Evolutionary conservation across 2,329 filamentous ascomycete genomes (phyloP), one percentile per base, ranked within the genome.

Genomic region (Penicillium rolfsii): DNA sequence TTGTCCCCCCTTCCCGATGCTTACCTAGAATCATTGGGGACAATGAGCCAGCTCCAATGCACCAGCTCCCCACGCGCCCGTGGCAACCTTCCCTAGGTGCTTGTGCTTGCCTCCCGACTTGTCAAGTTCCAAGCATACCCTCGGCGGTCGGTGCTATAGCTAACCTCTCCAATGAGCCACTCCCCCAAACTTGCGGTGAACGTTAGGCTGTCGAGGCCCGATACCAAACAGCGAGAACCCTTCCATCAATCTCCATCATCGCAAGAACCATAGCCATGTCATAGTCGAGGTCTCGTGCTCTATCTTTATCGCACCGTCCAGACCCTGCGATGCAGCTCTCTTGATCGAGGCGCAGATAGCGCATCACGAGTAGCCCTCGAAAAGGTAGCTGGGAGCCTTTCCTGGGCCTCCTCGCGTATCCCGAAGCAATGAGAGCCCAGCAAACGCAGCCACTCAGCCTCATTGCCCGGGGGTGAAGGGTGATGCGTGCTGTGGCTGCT

Each of bases 371-470:
- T 28, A 8, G 30, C 57, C 16, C 43, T 16, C 14, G 45, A 4
- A 5, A 3, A 4, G 52, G 30, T 2, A 33, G 30, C 30, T 33
- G 30, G 30, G 30, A 33, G 30, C 30, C 16, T 48, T 48, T 30
- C 61, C 19, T 65, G 56, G 58, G 38, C 45, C 26, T 22, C 55
- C 59, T 61, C 33, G 46, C 54, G 55, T 50, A 49, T n/a, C 45
- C 5, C 9, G 5, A 5, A 40, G 33, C 30, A 41, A 30, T 38
- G 22, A 16, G 36, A 24, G 16, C 4, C 5, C 24, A 26, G 35
- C 3, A 19, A 19, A 30, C 16, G 33, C n/a, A 16, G 28, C 5
- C 16, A 22, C 14, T 56, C 54, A 38, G 43, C 33, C 54, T 48
- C 46, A 35, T 50, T 19, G 7, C 22, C 22, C 16, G 22, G 45